phyloP scores from a whole-genome alignment of 164 flowering plant genomes.

The Houttuynia cordata region DNA sequence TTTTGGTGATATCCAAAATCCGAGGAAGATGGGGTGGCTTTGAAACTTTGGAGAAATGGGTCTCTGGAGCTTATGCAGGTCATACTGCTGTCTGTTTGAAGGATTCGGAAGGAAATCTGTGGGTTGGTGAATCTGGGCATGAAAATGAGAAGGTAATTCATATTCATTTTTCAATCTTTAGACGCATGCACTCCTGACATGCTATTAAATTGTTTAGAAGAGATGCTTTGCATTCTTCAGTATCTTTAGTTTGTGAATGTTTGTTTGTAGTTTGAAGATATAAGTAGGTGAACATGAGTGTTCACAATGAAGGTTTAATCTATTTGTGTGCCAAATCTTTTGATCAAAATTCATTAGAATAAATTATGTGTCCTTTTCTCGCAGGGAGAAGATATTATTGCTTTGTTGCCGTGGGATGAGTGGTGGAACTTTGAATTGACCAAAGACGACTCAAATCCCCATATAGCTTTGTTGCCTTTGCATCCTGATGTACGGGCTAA shows the following conservation, averaged over 20 bases:
- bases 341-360: neutral
- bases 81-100: constrained; percentile 86
- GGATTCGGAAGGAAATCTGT: constrained; percentile 88
- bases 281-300: too few species aligned
- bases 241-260: too few species aligned
- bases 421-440: constrained; percentile 94
- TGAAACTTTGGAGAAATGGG: constrained; percentile 98
- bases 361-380: neutral
- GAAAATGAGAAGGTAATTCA: constrained; percentile 66
- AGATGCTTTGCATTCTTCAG: too few species aligned
- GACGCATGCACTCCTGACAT: neutral
- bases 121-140: constrained; percentile 98
- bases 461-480: constrained; percentile 87
- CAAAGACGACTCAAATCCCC: constrained; percentile 89
- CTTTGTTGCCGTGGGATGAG: constrained; percentile 85
- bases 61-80: constrained; percentile 91
- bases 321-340: neutral
- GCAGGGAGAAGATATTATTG: constrained; percentile 86
- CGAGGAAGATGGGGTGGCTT: constrained; percentile 99
- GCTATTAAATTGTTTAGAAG: too few species aligned
- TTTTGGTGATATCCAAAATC: constrained; percentile 86
- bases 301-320: too few species aligned
- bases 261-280: too few species aligned
- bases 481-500: constrained; percentile 79
- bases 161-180: neutral